Evolutionary conservation across 139 green algal species (phyloP).

Genomic region (Chlamydomonas applanata): DNA sequence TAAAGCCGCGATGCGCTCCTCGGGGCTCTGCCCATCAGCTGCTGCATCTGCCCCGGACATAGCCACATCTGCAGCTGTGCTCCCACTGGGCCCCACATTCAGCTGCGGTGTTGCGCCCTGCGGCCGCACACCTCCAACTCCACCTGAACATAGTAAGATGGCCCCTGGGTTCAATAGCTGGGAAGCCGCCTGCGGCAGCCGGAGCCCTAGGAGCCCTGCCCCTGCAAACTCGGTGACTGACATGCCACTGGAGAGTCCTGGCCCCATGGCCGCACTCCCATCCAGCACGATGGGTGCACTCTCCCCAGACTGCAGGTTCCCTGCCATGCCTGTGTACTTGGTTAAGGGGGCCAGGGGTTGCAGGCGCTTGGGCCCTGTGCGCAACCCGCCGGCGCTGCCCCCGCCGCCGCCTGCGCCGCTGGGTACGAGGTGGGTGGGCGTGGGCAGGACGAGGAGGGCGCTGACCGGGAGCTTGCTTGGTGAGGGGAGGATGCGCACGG

Average conservation of each 20-base stretch:
- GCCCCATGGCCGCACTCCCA: constrained; percentile 19
- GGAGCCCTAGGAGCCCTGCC: no score
- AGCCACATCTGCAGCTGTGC: background rate
- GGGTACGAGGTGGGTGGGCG: constrained; percentile 38
- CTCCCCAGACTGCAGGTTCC: constrained; percentile 55
- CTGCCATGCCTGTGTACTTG: constrained; percentile 56
- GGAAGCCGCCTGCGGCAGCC: background rate
- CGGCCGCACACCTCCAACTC: background rate
- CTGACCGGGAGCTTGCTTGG: constrained; percentile 59
- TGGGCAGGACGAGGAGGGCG: constrained; percentile 49
- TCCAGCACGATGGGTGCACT: constrained; percentile 55
- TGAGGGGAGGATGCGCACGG: constrained; percentile 49
- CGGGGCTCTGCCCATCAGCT: background rate
- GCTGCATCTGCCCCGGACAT: background rate
- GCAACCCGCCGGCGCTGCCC: constrained; percentile 7
- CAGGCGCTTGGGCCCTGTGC: constrained; percentile 47
- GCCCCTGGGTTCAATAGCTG: background rate
- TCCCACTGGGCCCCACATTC: no score
- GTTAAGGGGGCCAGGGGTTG: constrained; percentile 62
- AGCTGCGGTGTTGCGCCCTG: background rate
- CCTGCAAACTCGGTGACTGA: no score
- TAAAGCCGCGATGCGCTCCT: background rate
- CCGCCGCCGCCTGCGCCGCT: background rate
- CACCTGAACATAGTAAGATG: background rate
- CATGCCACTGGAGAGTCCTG: no score